These are phyloP conservation scores for Gomphus bonarii DNA, from an alignment of 1,284 basidiomycete genomes.

Conservation along the genomic window DNA sequence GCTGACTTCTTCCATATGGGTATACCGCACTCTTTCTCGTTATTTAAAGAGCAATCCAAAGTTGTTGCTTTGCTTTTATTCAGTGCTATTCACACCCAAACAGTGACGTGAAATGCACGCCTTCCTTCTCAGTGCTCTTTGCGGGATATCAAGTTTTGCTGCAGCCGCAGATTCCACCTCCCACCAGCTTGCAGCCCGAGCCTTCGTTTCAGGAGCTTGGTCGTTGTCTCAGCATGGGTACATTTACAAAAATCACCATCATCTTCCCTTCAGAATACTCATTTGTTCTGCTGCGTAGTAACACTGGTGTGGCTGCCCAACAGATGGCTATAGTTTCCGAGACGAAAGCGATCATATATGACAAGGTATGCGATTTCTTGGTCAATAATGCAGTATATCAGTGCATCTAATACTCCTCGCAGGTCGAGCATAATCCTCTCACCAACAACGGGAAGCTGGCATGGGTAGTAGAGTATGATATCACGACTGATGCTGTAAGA, in stretches of 20 bases:
- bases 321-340: conserved; percentile 10
- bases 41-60: neutral
- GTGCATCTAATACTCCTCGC: neutral
- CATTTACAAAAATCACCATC: neutral
- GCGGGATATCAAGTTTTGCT: neutral
- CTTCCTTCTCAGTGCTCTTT: neutral
- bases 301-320: neutral
- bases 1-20: too few species aligned
- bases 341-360: conserved; percentile 17
- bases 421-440: conserved; percentile 11
- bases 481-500: conserved; percentile 49
- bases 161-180: neutral
- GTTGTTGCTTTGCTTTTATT: neutral
- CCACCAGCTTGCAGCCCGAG: neutral
- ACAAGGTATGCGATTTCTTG: conserved; percentile 16
- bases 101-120: neutral
- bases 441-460: conserved; percentile 48
- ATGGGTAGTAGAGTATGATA: conserved; percentile 68
- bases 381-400: neutral
- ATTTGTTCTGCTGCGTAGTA: neutral
- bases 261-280: neutral
- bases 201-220: conserved; percentile 1
- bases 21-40: too few species aligned
- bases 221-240: neutral
- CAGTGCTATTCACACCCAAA: neutral